Conservation (phyloP, 1,284 basidiomycete genomes). For the Chiua sp. region DNA sequence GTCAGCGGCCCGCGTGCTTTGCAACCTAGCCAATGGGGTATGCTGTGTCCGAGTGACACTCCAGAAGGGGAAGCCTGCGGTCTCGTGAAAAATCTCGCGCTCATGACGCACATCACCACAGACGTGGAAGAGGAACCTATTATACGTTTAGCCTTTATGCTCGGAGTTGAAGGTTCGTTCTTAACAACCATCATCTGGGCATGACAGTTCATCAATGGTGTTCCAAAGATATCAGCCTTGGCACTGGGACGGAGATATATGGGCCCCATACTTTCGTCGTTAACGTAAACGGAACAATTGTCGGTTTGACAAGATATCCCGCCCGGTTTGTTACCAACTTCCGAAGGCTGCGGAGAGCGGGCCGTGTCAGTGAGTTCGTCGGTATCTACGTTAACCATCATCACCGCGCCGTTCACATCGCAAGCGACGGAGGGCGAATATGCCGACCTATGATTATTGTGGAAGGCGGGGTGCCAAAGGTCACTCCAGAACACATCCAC, state of each 20-base stretch:
- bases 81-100: conserved; percentile 96
- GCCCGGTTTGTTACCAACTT: conserved; percentile 90
- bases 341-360: conserved; percentile 90
- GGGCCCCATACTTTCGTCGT: conserved; percentile 92
- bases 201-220: conserved; percentile 18
- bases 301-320: conserved; percentile 92
- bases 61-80: conserved; percentile 99
- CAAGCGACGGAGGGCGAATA: conserved; percentile 97
- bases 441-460: conserved; percentile 99
- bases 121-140: conserved; percentile 98
- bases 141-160: conserved; percentile 87
- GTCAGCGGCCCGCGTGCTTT: conserved; percentile 97
- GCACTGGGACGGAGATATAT: conserved; percentile 97
- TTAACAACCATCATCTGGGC: conserved; percentile 9
- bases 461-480: conserved; percentile 80
- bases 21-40: conserved; percentile 99
- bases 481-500: conserved; percentile 82
- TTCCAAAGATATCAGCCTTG: conserved; percentile 83
- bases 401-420: conserved; percentile 95
- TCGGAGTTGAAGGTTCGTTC: conserved; percentile 89
- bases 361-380: conserved; percentile 96
- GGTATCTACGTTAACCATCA: conserved; percentile 97
- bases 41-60: conserved; percentile 98
- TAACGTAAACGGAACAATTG: conserved; percentile 96
- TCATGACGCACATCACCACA: conserved; percentile 99